Base-by-base conservation (phyloP, 331 rosid species). In the Acacia pycnantha region DNA sequence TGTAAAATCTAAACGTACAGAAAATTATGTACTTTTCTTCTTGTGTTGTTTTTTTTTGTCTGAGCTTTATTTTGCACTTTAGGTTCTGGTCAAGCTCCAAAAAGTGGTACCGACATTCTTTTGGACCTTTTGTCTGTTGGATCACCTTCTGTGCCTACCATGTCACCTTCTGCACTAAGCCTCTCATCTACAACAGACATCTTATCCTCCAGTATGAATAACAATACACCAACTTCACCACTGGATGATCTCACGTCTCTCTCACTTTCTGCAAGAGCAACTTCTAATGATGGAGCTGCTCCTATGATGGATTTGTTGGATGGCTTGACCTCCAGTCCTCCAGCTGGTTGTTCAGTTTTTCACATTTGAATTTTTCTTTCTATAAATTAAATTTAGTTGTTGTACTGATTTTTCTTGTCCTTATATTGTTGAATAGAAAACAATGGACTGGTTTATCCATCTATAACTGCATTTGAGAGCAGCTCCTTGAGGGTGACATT, bases 51-150 rank as follows among this genome's bases (percentile, higher is more conserved):
- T 31, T 82, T 82, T 3, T 41, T 7, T 78, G 80, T 74, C 62
- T 72, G 54, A 46, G 58, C 70, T 73, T 88, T 79, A 77, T 80
- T 74, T 54, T 70, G 56, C 81, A 51, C 47, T 77, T 79, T 77
- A 91, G 99, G 92, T 78, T 70, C 81, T 43, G 89, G 84, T 56
- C 88, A 82, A 74, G 86, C 89, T 59, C 88, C 84, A 70, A 91
- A 80, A 65, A 88, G 88, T 84, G 98, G 99, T 74, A 90, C 91
- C 8, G 86, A 92, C 81, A 92, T 85, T 81, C 92, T 92, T 51
- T 82, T 96, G 91, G 98, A 96, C 86, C 97, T 96, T 50, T 88
- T 94, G 88, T 94, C 99, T 51, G 85, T 92, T 80, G 99, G 92
- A 77, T 74, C 91, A 24, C 90, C 99, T 82, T 77, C 94, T 79